These are phyloP conservation scores for Emergomyces orientalis DNA, from an alignment of 2,329 filamentous ascomycete species.

Conservation along the genomic window DNA sequence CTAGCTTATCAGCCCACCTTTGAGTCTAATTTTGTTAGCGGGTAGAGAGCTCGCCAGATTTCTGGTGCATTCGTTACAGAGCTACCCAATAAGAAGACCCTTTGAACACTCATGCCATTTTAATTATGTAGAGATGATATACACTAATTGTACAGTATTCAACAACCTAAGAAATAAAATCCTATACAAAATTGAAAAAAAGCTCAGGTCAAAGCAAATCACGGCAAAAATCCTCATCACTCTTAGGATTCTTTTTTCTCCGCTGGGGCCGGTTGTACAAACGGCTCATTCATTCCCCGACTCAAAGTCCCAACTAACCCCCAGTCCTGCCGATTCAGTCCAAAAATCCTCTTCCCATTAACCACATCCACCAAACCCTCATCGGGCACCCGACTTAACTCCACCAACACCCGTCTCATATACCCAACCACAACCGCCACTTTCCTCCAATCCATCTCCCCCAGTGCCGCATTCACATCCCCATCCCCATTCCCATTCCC, in stretches of 20 bases:
- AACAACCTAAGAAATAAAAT: neutral
- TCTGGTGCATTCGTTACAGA: too few species aligned
- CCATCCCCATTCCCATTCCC: neutral
- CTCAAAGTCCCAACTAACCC: slow-evolving; percentile 22
- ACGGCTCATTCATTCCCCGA: slow-evolving; percentile 14
- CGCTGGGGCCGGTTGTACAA: neutral
- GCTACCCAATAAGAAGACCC: too few species aligned
- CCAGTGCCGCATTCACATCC: slow-evolving; percentile 12
- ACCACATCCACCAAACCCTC: slow-evolving; percentile 49
- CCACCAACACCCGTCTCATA: slow-evolving; percentile 49
- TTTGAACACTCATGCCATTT: neutral
- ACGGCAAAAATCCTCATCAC: neutral
- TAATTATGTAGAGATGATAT: neutral
- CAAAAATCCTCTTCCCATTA: slow-evolving; percentile 31
- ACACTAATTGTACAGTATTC: neutral
- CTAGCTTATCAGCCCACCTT: neutral
- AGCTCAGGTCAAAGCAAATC: neutral
- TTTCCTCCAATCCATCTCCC: slow-evolving; percentile 51
- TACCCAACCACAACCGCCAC: slow-evolving; percentile 56
- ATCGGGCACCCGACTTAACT: slow-evolving; percentile 41
- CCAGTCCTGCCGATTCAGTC: slow-evolving; percentile 29
- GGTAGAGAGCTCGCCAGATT: neutral
- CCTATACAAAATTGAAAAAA: neutral
- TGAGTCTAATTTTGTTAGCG: neutral
- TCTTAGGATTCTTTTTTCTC: neutral